Evolutionary conservation across 2,329 filamentous ascomycete genomes (phyloP), one percentile per base, ranked within the genome.

Genomic region (Aureobasidium sp.): DNA sequence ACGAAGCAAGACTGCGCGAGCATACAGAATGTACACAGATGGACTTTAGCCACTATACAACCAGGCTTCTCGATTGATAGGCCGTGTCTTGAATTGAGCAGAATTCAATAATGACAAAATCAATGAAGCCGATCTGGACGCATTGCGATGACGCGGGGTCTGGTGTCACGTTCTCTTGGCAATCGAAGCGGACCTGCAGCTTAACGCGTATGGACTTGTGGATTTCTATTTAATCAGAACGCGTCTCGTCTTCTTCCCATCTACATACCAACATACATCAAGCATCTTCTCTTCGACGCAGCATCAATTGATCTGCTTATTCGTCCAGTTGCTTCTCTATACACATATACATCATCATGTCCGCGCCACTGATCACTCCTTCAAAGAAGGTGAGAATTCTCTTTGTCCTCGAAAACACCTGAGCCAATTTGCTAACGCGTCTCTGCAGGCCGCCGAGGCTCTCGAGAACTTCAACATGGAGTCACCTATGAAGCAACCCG

Each of bases 381-480:
- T 89, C 86, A 62, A 89, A 89, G 78, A 84, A 86, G 80, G 86
- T 89, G 79, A 68, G 82, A 69, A 68, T 72, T 67, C 66, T 67
- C 67, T 65, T 65, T 72, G 54, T 58, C 42, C 42, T 39, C 11
- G 69, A 69, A 69, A 72, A 66, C 69, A 70, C 69, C 66, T 52
- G 59, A 68, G 62, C 62, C 69, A 65, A 65, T 66, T 65, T 74
- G 76, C 75, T 77, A 70, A 78, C 72, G 66, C 61, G 63, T 63
- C 49, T 53, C 54, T 50, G 66, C 74, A 97, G 93, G 88, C 88
- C 80, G 89, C 91, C 71, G 87, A 90, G 71, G 91, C 86, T 70
- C 88, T 97, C 72, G 87, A 94, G 76, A 86, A 85, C 69, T 83
- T 97, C 75, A 95, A 93, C 79, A 95, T 97, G 86, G 90, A 95